Evolutionary conservation across 352 stramenopile species (phyloP), one percentile per base, ranked within the genome.

Genomic region (Halophytophthora polymorphica): DNA sequence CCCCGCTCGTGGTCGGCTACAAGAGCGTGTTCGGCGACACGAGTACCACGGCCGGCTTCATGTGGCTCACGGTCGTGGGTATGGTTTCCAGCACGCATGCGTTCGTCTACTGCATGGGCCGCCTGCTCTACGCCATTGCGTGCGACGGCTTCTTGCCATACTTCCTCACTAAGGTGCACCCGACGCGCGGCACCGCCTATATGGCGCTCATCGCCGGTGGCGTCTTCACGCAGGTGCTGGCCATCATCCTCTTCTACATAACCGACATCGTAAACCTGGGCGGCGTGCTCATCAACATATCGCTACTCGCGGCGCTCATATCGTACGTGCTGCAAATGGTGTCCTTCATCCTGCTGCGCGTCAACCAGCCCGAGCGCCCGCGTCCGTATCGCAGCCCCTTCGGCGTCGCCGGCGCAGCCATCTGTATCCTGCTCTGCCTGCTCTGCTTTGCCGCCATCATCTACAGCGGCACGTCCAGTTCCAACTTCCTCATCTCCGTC

Each of bases 11-110:
- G 11, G 64, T 71, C 10, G 79, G 76, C 19, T 90, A 90, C 71
- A 80, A 90, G 55, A 77, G 63, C 25, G 69, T 87, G 5, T 89
- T 89, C 47, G 78, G 78, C 11, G 78, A 87, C 63, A 86, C 77
- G 47, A 60, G 48, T 38, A 80, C 59, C 17, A 86, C 73, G 8
- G 51, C 78, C 10, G 73, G 52, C 17, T 89, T 89, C 58, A 83
- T 69, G 50, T 89, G 78, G 78, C 53, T 89, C 3, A 59, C 75
- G 3, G 69, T 86, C 38, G 69, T 87, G 43, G 75, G 73, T 2
- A 45, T 89, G 19, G 76, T 87, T 25, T 73, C 63, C 2, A 83
- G 71, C 37, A 78, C 73, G 23, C 73, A 89, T 53, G 86, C 78
- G 42, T 89, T 86, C 64, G 74, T 89, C 11, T 89, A 77, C 40